Base-by-base conservation (phyloP, 2,329 filamentous ascomycete species). In the Xylaria sp. region DNA sequence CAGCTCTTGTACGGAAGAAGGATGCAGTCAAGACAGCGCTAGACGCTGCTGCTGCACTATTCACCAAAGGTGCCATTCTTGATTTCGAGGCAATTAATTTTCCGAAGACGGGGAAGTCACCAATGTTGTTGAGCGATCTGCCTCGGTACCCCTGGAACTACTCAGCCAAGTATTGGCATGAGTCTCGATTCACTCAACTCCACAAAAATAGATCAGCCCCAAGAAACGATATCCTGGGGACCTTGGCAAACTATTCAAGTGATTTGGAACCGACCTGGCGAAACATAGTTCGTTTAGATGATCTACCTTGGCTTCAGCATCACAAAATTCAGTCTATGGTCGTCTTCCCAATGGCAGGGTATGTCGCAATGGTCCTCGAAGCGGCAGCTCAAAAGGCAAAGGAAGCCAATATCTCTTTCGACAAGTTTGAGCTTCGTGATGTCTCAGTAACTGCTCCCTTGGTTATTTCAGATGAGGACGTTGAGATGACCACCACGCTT, bases 221-320 rank as follows among this genome's bases (percentile, higher is more conserved):
- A 0, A 79, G 83, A 1, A 83, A 83, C 65, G 84, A 86, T 46
- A 77, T 87, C 2, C 79, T 87, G 2, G 86, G 86, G 5, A 77
- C 81, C 1, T 73, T 82, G 28, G 82, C 82, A 12, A 80, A 83
- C 67, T 81, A 81, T 55, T 84, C 80, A 15, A 85, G 78, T 57
- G 82, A 84, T 10, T 71, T 82, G 2, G 83, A 85, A 72, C 83
- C 83, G 0, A 82, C 79, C 0, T 87, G 85, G 85, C 79, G 85
- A 46, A 86, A 85, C 66, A 80, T 84, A 28, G 74, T 87, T 36
- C 80, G 80, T 12, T 71, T 83, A 0, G 83, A 85, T 48, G 84
- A 86, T 65, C 73, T 86, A 0, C 86, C 90, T 1, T 91, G 89
- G 81, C 80, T 89, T 6, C 82, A 85, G 54, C 85, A 89, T 71